A percentile compares a stretch with the other conserved stretches of the same genome.
Conservation (phyloP, 2,329 filamentous ascomycete genomes). For the Lachnellula subtilissima region DNA sequence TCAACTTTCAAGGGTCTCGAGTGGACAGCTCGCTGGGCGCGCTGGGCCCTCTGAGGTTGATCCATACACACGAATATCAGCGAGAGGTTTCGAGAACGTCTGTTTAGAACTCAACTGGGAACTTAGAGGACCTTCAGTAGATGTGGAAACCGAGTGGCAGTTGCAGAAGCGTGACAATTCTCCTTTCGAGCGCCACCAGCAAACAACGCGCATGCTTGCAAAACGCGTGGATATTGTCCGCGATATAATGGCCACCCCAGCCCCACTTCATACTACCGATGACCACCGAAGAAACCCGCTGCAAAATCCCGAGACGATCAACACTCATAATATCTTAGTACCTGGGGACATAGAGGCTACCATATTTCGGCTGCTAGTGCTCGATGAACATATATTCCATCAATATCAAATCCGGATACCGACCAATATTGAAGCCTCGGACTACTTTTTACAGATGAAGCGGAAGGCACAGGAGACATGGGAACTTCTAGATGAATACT, state of each 20-base stretch:
- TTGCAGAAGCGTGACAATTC: constrained; percentile 18
- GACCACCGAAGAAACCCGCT: constrained; percentile 25
- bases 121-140: constrained; percentile 17
- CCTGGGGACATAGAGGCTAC: constrained; percentile 25
- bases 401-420: constrained; percentile 23
- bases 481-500: constrained; percentile 21
- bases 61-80: constrained; percentile 21
- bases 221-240: constrained; percentile 19
- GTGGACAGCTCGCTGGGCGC: not conserved
- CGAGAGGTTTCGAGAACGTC: constrained; percentile 22
- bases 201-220: constrained; percentile 14
- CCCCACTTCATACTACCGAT: constrained; percentile 14
- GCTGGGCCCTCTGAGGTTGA: not conserved
- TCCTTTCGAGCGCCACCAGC: constrained; percentile 3
- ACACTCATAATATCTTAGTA: constrained; percentile 12
- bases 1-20: constrained; percentile 13
- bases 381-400: constrained; percentile 23
- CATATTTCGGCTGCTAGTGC: constrained; percentile 21
- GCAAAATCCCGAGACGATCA: constrained; percentile 15
- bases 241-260: constrained; percentile 28
- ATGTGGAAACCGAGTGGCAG: constrained; percentile 22
- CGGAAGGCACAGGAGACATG: constrained; percentile 19
- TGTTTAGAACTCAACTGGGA: constrained; percentile 27
- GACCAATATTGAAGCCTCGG: constrained; percentile 17
- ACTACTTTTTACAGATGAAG: constrained; percentile 25